Evolutionary conservation across 1,284 basidiomycete species (phyloP), one percentile per base, ranked within the genome.

Genomic region (Leccinum huronense): DNA sequence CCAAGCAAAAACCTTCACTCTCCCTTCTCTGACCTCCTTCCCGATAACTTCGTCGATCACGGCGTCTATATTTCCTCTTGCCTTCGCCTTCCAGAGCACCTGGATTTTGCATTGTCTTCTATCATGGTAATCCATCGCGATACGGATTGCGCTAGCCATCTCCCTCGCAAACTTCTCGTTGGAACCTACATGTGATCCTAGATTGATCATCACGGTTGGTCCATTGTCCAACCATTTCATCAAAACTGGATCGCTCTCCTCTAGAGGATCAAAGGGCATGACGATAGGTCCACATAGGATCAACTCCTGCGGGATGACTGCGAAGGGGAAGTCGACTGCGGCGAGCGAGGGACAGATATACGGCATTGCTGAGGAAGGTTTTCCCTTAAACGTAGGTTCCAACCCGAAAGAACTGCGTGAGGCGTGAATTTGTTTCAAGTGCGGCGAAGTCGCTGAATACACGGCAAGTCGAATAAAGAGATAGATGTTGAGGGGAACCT

Each of bases 191-290:
- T 36, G 63, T 9, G 58, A 60, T 13, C 65, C 66, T 10, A 65
- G 23, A 33, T 67, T 66, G 31, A 66, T 27, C 63, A 58, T 34
- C 40, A 68, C 66, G 10, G 63, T 68, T 3, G 59, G 66, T 23
- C 67, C 66, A 1, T 68, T 66, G 36, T 66, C 57, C 23, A 66
- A 23, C 67, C 66, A 67, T 40, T 68, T 58, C 51, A 13, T 42
- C 59, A 67, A 8, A 3, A 9, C 59, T 2, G 67, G 53, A 27
- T 67, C 64, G 19, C 53, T 66, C 64, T 68, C 53, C 38, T 57
- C 48, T 6, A 68, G 30, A 3, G 63, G 42, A 11, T 62, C 63
- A 45, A 66, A 67, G 30, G 65, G 66, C 19, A 65, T 27, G 14
- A 65, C 5, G 14, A 68, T 65, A 19, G 65, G 65, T 1, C 65